phyloP scores from a whole-genome alignment of 768 basidiomycete genomes.

The Collybia mongolica region DNA sequence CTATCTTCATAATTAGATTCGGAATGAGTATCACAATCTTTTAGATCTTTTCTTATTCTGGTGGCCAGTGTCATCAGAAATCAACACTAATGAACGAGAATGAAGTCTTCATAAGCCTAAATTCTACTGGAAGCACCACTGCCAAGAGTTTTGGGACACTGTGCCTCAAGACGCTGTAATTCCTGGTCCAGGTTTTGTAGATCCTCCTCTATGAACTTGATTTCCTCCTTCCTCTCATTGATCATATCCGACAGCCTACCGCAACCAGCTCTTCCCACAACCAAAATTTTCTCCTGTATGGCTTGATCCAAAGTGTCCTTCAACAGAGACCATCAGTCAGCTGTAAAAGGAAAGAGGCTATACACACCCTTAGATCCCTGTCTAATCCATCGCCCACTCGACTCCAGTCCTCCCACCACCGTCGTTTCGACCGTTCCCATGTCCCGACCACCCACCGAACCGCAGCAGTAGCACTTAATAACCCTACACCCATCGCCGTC shows the following conservation, averaged over 20 bases:
- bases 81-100: no score
- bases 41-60: no score
- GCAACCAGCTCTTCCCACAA: constrained; percentile 51
- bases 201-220: constrained; percentile 41
- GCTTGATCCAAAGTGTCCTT: constrained; percentile 47
- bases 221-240: constrained; percentile 40
- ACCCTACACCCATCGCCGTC: constrained; percentile 60
- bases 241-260: constrained; percentile 40
- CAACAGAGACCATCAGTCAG: constrained; percentile 2
- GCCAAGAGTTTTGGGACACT: background rate
- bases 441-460: constrained; percentile 62
- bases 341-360: background rate
- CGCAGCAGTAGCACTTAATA: constrained; percentile 45
- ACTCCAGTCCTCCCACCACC: constrained; percentile 68
- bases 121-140: no score
- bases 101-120: no score
- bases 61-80: no score
- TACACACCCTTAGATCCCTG: constrained; percentile 60
- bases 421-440: constrained; percentile 67
- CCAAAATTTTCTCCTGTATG: constrained; percentile 50
- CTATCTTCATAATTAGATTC: no score
- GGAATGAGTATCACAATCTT: no score
- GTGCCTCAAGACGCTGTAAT: constrained; percentile 22
- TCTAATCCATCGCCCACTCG: constrained; percentile 62
- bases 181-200: constrained; percentile 37